A percentile compares a stretch with the other conserved stretches of the same genome.
Evolutionary conservation across 768 basidiomycete genomes (phyloP).

Genomic region (Boletus barrowsii): DNA sequence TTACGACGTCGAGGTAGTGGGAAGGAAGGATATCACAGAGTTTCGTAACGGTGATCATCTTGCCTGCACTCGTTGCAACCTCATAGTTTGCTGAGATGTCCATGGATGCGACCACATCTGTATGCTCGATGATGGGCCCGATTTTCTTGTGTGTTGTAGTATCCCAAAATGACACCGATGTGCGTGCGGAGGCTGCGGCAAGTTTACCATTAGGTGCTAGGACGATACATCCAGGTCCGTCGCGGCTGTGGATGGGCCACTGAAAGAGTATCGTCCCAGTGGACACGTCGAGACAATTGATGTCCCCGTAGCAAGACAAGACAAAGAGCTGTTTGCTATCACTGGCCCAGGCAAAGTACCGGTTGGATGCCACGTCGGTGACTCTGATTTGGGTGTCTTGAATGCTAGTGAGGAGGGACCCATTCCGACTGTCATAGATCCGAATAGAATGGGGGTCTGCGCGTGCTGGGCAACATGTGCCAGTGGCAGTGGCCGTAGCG

Average conservation of each 20-base stretch:
- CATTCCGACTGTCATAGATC: neutral
- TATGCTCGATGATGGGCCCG: too few species aligned
- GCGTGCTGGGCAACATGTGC: too few species aligned
- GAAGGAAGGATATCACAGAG: neutral
- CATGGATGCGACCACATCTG: too few species aligned
- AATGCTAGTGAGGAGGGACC: neutral
- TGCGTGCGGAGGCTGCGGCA: neutral
- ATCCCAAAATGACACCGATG: neutral
- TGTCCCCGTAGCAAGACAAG: neutral
- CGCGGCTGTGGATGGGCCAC: neutral
- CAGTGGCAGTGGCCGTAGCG: neutral
- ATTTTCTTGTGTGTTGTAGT: neutral
- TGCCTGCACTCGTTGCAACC: too few species aligned
- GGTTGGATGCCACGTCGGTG: neutral
- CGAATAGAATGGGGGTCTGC: neutral
- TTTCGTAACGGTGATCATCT: too few species aligned
- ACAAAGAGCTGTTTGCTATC: neutral
- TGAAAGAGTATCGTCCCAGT: neutral
- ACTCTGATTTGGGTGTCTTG: neutral
- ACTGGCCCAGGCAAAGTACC: neutral
- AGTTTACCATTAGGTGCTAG: neutral
- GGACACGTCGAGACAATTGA: neutral
- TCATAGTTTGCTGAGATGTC: too few species aligned
- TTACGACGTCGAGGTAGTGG: too few species aligned
- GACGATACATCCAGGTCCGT: neutral